Evolutionary conservation across 1,284 basidiomycete genomes (phyloP), one percentile per base, ranked within the genome.

Genomic region (Sphagnurus paluster): DNA sequence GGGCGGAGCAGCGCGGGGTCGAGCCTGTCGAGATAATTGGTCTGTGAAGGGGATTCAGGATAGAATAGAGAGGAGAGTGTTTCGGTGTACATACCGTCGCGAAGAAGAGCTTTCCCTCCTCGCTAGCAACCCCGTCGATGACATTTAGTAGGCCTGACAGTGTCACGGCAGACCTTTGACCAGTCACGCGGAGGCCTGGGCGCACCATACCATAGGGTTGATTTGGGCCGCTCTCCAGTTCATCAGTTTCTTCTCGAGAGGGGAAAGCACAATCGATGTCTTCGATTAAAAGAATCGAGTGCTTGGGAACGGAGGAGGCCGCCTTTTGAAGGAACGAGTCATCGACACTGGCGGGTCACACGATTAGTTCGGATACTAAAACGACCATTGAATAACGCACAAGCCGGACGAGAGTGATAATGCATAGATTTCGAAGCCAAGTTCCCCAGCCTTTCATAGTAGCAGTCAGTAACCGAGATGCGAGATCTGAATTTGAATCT

Each of bases 251-350:
- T 26, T 74, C 72, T 4, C 75, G 67, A 5, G 71, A 68, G 1
- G 71, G 61, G 56, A 80, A 79, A 0, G 76, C 77, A 48, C 77
- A 79, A 50, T 80, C 78, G 39, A 79, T 79, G 52, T 79, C 77
- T 55, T 79, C 77, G 23, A 79, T 73, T 3, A 79, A 61, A 28
- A 80, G 65, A 17, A 79, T 76, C 11, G 72, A 70, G 36, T 72
- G 64, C 47, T 75, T 75, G 3, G 77, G 78, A 23, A 77, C 70
- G 1, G 66, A 63, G 2, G 75, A 64, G 5, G 72, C 69, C 1
- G 74, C 69, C 10, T 67, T 66, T 46, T 70, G 66, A 0, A 80
- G 65, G 53, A 66, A 70, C 0, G 58, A 55, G 51, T 80, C 78
- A 53, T 79, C 75, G 34, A 80, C 67, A 25, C 77, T 79, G 49